phyloP scores from a whole-genome alignment of 768 basidiomycete species.

The Pisolithus marmoratus region DNA sequence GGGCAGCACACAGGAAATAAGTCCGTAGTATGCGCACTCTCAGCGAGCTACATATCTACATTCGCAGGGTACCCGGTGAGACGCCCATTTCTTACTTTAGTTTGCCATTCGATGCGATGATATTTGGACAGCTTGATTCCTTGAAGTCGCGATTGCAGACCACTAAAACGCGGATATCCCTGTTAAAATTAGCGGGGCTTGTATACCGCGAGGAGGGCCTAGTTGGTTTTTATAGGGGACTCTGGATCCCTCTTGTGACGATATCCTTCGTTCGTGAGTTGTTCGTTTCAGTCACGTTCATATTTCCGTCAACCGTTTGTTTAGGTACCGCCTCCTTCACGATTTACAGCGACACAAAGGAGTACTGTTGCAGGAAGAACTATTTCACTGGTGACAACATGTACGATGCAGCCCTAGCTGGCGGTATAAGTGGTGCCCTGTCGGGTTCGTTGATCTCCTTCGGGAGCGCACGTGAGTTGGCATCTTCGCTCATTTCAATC shows the following conservation, averaged over 20 bases:
- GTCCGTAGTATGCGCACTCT: slow-evolving; percentile 83
- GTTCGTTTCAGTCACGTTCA: slow-evolving; percentile 3
- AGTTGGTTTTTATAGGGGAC: slow-evolving; percentile 82
- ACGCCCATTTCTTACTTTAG: neutral
- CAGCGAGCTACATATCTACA: slow-evolving; percentile 89
- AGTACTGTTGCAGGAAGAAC: slow-evolving; percentile 54
- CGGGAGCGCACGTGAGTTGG: slow-evolving; percentile 77
- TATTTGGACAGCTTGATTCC: slow-evolving; percentile 68
- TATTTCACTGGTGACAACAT: slow-evolving; percentile 55
- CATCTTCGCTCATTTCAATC: neutral
- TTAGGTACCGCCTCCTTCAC: slow-evolving; percentile 87
- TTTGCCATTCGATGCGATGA: neutral
- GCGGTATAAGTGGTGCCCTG: slow-evolving; percentile 80
- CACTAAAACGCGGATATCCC: slow-evolving; percentile 66
- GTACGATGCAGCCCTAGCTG: slow-evolving; percentile 68
- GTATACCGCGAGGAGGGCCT: slow-evolving; percentile 85
- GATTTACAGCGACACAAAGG: slow-evolving; percentile 83
- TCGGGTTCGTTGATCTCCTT: slow-evolving; percentile 88
- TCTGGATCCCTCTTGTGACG: slow-evolving; percentile 90
- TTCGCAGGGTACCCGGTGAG: slow-evolving; percentile 83
- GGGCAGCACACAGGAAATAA: slow-evolving; percentile 56
- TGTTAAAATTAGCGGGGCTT: slow-evolving; percentile 62
- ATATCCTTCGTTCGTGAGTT: slow-evolving; percentile 94
- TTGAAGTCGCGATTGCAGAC: slow-evolving; percentile 93
- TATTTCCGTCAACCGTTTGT: slow-evolving; percentile 4